Conservation (phyloP, 1,284 basidiomycete species). For the Exobasidium cylindrosporum region DNA sequence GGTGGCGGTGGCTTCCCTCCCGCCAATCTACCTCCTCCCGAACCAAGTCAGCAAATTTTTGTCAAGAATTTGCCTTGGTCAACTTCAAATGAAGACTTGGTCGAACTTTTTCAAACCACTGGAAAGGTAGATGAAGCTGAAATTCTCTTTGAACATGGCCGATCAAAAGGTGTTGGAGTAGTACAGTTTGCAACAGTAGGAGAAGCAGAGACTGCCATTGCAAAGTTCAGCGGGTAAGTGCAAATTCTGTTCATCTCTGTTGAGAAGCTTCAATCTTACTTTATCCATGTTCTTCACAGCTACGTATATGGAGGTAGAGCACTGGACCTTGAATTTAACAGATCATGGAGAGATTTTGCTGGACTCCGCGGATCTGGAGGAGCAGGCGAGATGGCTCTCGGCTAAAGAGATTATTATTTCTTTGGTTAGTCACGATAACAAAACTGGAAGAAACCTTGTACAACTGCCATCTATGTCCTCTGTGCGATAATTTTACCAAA, state of each 20-base stretch:
- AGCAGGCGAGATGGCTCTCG: background rate
- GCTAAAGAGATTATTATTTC: background rate
- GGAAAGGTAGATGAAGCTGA: slow-evolving; percentile 91
- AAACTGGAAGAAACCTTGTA: no score
- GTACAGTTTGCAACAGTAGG: slow-evolving; percentile 85
- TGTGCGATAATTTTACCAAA: no score
- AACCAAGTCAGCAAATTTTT: slow-evolving; percentile 93
- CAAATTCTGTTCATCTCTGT: background rate
- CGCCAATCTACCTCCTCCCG: slow-evolving; percentile 56
- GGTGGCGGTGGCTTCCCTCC: slow-evolving; percentile 17
- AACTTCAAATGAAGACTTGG: slow-evolving; percentile 96
- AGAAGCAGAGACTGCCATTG: slow-evolving; percentile 88
- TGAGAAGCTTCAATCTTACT: background rate
- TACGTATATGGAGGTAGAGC: slow-evolving; percentile 47
- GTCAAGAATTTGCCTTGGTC: slow-evolving; percentile 97
- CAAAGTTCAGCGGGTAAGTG: slow-evolving; percentile 35
- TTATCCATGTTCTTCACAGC: slow-evolving; percentile 11
- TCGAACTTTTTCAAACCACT: slow-evolving; percentile 96
- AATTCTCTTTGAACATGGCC: slow-evolving; percentile 82
- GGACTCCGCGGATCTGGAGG: slow-evolving; percentile 7
- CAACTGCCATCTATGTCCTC: no score
- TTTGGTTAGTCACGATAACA: no score
- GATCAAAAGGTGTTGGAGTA: slow-evolving; percentile 89
- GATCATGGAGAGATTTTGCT: slow-evolving; percentile 36
- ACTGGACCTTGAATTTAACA: slow-evolving; percentile 44